Percentiles rank a stretch among this genome's conserved stretches.
phyloP scores from a whole-genome alignment of 129 eudicot species.

The Arctium minus region DNA sequence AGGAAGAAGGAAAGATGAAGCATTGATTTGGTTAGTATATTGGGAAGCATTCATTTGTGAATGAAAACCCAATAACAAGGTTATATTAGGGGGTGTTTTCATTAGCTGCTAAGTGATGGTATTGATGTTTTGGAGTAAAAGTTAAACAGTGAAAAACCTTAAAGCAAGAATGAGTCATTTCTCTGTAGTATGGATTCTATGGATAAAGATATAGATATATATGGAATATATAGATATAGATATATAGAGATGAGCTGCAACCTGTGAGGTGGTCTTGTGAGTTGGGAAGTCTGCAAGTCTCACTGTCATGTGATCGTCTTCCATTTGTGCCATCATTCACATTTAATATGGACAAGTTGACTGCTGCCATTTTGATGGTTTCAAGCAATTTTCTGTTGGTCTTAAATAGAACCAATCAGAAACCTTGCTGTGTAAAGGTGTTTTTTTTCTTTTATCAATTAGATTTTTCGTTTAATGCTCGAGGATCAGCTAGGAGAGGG shows the following conservation, averaged over 20 bases:
- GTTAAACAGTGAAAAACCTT: constrained; percentile 21
- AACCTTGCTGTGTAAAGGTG: not conserved
- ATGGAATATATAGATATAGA: not conserved
- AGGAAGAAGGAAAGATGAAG: constrained; percentile 18
- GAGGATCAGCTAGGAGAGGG: no score
- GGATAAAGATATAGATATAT: not conserved
- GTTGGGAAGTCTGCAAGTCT: no score
- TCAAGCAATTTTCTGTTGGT: not conserved
- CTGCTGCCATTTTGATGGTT: not conserved
- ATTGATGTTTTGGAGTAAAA: constrained; percentile 30
- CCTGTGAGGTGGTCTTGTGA: no score
- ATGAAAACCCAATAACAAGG: not conserved
- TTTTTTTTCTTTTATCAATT: no score
- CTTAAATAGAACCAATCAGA: not conserved
- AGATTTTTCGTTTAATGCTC: no score
- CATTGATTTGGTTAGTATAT: constrained; percentile 13
- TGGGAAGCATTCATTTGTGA: constrained; percentile 7
- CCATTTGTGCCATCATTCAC: not conserved
- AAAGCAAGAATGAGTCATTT: constrained; percentile 13
- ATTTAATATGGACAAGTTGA: not conserved
- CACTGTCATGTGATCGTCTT: no score
- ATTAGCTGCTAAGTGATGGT: constrained; percentile 31
- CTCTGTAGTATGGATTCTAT: not conserved
- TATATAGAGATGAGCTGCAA: not conserved
- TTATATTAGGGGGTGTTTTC: constrained; percentile 4